A percentile compares a stretch with the other conserved stretches of the same genome.
Conservation (phyloP, 805 yeast genomes). For the Helenozyma baotianmanensis region DNA sequence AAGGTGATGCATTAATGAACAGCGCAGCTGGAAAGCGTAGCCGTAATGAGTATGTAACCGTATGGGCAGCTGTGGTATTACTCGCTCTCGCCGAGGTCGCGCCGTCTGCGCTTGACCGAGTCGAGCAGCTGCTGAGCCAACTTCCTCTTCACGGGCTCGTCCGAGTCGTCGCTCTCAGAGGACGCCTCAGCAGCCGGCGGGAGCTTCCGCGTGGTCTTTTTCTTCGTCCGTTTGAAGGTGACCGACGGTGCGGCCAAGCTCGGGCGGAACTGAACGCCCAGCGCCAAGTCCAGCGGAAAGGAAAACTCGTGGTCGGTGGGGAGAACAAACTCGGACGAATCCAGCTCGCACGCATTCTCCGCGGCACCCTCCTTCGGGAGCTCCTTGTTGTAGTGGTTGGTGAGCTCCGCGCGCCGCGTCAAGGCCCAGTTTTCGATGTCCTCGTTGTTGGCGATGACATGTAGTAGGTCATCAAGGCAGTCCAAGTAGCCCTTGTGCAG, state of each 20-base stretch:
- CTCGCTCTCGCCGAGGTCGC: conserved; percentile 3
- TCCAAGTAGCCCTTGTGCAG: conserved; percentile 57
- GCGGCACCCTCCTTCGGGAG: neutral
- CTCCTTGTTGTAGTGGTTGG: conserved; percentile 10
- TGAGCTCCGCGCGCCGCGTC: conserved; percentile 42
- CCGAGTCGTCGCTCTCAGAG: conserved; percentile 18
- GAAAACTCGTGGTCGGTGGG: conserved; percentile 30
- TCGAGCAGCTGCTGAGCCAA: conserved; percentile 1
- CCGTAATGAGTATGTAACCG: too few species aligned
- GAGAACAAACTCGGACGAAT: conserved; percentile 4
- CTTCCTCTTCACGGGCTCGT: conserved; percentile 6
- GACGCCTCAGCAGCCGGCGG: conserved; percentile 8
- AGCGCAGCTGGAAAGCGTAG: too few species aligned
- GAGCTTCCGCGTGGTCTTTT: neutral
- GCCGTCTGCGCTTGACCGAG: conserved; percentile 6
- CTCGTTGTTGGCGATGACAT: conserved; percentile 33
- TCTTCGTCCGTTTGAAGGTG: conserved; percentile 19
- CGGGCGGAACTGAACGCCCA: conserved; percentile 27
- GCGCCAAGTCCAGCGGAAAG: conserved; percentile 23
- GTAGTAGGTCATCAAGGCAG: conserved; percentile 54
- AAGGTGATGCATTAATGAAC: conserved; percentile 7
- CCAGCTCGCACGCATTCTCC: conserved; percentile 1
- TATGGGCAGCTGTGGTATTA: too few species aligned
- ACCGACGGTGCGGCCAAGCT: conserved; percentile 38
- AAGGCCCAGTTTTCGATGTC: conserved; percentile 54